Evolutionary conservation across 352 stramenopile genomes (phyloP), one percentile per base, ranked within the genome.

Genomic region (Phytophthora pseudosyringae): DNA sequence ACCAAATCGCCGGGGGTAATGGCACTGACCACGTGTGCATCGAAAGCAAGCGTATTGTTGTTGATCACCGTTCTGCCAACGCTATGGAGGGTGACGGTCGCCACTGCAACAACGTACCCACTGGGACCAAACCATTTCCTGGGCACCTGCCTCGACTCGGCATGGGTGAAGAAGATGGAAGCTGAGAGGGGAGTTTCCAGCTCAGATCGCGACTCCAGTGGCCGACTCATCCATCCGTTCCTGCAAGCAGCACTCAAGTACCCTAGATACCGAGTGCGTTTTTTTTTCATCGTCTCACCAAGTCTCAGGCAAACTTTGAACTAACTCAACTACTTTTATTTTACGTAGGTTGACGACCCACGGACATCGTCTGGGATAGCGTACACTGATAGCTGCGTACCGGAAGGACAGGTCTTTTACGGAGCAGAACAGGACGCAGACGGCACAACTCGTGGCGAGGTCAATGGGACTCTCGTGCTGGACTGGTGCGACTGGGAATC

Each of bases 91-190:
- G 21, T 21, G 21, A 21, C 21, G 21, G 21, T 2, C 21, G 21
- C 2, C 21, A 21, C 21, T 21, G 21, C 21, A 21, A 2, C 21
- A 21, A 2, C 21, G 11, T 65, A 70, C 21, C 54, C 47, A 5
- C 3, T 70, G 3, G 62, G 62, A 1, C 74, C 71, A 1, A 87
- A 84, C 35, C 69, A 77, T 3, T 80, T 90, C 9, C 49, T 88
- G 1, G 77, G 76, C n/a, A 75, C 75, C 5, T 88, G 81, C 51
- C 67, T 90, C 2, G 68, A 58, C 12, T 40, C 72, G 0, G 38
- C 35, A 5, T 90, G 81, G 79, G 81, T 82, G 25, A 7, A 28
- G 3, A n/a, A 51, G 7, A 71, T 76, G 39, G 71, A 80, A 62
- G 10, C 31, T 0, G 47, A 69, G 25, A 48, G 69, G 2, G 41